phyloP scores from a whole-genome alignment of 345 rosid species.

The Arabidopsis suecica region DNA sequence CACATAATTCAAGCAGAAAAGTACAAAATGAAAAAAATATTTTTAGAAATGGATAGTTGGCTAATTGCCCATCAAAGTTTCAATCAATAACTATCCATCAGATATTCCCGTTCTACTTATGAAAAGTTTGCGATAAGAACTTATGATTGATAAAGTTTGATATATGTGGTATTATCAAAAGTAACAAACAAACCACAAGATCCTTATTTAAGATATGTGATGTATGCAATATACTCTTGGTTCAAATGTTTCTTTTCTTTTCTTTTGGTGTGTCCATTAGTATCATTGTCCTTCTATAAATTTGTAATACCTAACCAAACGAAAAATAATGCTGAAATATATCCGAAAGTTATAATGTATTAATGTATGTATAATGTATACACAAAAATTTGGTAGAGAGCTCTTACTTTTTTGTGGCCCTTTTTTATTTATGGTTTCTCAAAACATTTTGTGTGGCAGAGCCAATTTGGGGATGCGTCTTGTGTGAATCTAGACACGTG shows the following conservation, averaged over 20 bases:
- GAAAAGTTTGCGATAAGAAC: conserved; percentile 21
- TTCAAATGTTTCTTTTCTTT: neutral
- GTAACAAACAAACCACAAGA: neutral
- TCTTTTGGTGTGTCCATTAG: neutral
- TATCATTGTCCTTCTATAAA: neutral
- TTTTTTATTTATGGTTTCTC: conserved; percentile 18
- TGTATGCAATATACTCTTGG: conserved; percentile 10
- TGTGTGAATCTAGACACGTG: conserved; percentile 32
- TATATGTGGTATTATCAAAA: neutral
- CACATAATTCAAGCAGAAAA: conserved; percentile 30
- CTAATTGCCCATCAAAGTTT: conserved; percentile 27
- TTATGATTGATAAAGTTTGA: conserved; percentile 2
- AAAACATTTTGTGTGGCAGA: conserved; percentile 39
- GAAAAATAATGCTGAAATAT: neutral
- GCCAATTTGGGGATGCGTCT: conserved; percentile 21
- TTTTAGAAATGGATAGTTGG: neutral
- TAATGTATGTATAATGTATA: neutral
- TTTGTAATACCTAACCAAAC: neutral
- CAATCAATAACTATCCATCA: conserved; percentile 14
- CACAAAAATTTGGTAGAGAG: conserved; percentile 9
- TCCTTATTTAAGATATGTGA: conserved; percentile 7
- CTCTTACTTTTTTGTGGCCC: neutral
- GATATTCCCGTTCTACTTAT: neutral
- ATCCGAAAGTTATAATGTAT: neutral
- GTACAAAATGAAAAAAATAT: conserved; percentile 11